Base-by-base conservation (phyloP, 2,329 filamentous ascomycete species). In the Didymella pinodella region DNA sequence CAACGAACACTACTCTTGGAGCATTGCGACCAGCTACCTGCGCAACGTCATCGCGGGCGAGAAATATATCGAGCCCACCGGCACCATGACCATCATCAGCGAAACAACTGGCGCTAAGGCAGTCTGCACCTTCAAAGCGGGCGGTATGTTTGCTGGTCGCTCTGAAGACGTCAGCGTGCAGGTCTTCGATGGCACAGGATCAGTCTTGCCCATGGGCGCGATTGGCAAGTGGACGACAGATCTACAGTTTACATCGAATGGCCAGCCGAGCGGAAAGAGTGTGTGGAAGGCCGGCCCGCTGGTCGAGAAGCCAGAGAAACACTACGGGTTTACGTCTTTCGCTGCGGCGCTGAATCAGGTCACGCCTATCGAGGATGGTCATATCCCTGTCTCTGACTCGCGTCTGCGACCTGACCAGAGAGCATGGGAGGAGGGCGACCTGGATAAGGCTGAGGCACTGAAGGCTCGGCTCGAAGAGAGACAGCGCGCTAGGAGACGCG, bases 41-140 rank as follows among this genome's bases (percentile, higher is more conserved):
- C 88, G 95, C 47, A 99, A 99, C 75, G 92, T 99, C 51, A 96
- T 99, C 54, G 94, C 96, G 69, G 95, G 95, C 38, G 95, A 99
- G 78, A 99, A 98, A 78, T 99, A 99, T 74, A 88, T 98, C 12
- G 95, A 99, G 78, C 95, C 95, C 0, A 92, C 96, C 0, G 93
- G 93, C 45, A 92, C 86, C 43, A 95, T 98, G 91, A 88, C 89
- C 25, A 86, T 99, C 32, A 80, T 86, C 65, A 94, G 94, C 75
- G 95, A 99, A 71, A 90, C 85, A 5, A 92, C 89, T 0, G 92
- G 93, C 7, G 88, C 90, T 65, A 93, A 92, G 74, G 91, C 93
- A 1, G 84, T 89, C n/a, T 87, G 92, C 46, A 93, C 94, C 57
- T 99, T 99, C 81, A 96, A 95, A 75, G 87, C 90, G 54, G 96